Base-by-base conservation (phyloP, 306 rosid genomes). In the Glycyrrhiza uralensis region DNA sequence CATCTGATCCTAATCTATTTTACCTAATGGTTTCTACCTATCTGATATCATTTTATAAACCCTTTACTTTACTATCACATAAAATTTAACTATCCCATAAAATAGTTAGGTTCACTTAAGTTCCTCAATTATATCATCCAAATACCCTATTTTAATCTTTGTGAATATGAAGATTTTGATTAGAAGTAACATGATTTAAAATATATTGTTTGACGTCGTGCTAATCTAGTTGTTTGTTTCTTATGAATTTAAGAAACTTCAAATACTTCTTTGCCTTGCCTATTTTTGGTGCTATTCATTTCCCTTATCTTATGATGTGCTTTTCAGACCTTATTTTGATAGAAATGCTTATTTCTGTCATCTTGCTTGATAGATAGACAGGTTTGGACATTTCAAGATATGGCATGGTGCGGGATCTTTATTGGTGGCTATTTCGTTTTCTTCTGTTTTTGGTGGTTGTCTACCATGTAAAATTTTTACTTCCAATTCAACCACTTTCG, bases 351-450 rank as follows among this genome's bases (percentile, higher is more conserved):
- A 64, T 54, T 74, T 62, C 33, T 60, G 52, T 63, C 29, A 10
- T 65, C 75, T 80, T 65, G 51, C 63, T 76, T 82, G 86, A 81
- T 75, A 94, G 98, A 94, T 94, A 80, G 98, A 94, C 81, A 81
- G 95, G 66, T 94, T 91, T 75, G 98, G 98, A 63, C 93, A 82
- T 86, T 91, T 94, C 90, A 91, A 94, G 82, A 77, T 91, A 83
- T 94, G 98, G 97, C 98, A 94, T 82, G 97, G 81, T 56, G 97
- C 92, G n/a, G 98, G 98, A 77, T 93, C 98, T 69, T 11, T 84
- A 47, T 81, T 93, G 88, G 98, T 93, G 71, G 96, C 98, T n/a
- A 72, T 87, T 74, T 93, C 98, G 49, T 93, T 93, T 89, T 93
- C 98, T 80, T 93, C 98, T 3, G 96, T 91, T 61, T 93, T 93